Percentiles rank a stretch among this genome's conserved stretches.
Evolutionary conservation across 2,329 filamentous ascomycete genomes (phyloP).

Genomic region (Epichloe sp.): DNA sequence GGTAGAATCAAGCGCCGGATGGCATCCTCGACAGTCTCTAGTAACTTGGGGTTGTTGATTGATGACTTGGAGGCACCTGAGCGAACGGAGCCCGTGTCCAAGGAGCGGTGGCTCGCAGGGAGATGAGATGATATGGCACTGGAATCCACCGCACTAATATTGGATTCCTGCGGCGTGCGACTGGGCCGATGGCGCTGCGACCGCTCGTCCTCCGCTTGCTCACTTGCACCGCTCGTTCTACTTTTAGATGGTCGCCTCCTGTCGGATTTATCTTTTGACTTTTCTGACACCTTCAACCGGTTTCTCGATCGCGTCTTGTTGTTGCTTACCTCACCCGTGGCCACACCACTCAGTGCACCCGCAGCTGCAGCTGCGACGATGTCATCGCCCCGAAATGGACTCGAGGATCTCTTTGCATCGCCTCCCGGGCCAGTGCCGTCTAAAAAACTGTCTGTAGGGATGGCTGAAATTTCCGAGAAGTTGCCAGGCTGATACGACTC

Average conservation of each 20-base stretch:
- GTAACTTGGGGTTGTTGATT: slow-evolving; percentile 81
- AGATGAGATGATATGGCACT: slow-evolving; percentile 41
- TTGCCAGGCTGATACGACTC: slow-evolving; percentile 51
- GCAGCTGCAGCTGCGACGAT: slow-evolving; percentile 24
- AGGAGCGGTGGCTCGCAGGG: slow-evolving; percentile 40
- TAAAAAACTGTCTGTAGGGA: slow-evolving; percentile 50
- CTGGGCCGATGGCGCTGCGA: slow-evolving; percentile 38
- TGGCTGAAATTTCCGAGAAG: slow-evolving; percentile 76
- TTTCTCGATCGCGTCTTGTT: slow-evolving; percentile 34
- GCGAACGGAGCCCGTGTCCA: slow-evolving; percentile 39
- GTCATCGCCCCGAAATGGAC: slow-evolving; percentile 26
- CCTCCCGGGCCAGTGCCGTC: slow-evolving; percentile 40
- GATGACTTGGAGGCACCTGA: slow-evolving; percentile 51
- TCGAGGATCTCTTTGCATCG: slow-evolving; percentile 27
- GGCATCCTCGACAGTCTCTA: slow-evolving; percentile 87
- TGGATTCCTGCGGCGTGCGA: slow-evolving; percentile 37
- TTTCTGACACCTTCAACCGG: slow-evolving; percentile 25
- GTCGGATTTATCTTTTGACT: slow-evolving; percentile 35
- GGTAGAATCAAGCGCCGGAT: slow-evolving; percentile 82
- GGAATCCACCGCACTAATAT: slow-evolving; percentile 39
- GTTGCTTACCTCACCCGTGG: slow-evolving; percentile 28
- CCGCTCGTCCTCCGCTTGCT: slow-evolving; percentile 34
- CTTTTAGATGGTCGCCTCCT: slow-evolving; percentile 34
- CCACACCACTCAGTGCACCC: slow-evolving; percentile 23
- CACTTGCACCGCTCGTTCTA: slow-evolving; percentile 33